A percentile compares a stretch with the other conserved stretches of the same genome.
phyloP scores from a whole-genome alignment of 345 rosid species.

The Leavenworthia alabamica region DNA sequence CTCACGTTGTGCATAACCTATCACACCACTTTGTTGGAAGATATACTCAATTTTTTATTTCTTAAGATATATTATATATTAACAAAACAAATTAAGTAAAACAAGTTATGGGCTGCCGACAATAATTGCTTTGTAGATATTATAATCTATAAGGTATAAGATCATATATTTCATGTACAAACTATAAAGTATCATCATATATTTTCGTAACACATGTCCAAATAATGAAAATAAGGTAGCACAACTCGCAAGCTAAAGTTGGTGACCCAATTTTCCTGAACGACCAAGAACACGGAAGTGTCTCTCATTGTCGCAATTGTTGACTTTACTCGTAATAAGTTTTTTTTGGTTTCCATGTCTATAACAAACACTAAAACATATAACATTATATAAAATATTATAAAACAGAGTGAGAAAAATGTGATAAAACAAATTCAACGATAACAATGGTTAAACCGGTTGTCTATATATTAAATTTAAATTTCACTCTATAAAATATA shows the following conservation, averaged over 20 bases:
- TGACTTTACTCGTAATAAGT: conserved; percentile 13
- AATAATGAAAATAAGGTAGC: neutral
- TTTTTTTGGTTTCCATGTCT: neutral
- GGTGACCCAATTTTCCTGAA: conserved; percentile 6
- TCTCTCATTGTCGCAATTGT: conserved; percentile 16
- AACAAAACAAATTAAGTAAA: neutral
- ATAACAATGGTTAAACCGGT: neutral
- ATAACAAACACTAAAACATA: neutral
- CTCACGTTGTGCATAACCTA: conserved; percentile 23
- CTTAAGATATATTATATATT: neutral
- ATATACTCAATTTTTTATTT: neutral
- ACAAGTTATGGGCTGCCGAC: conserved; percentile 29
- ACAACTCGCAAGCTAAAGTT: conserved; percentile 8
- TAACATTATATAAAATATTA: neutral
- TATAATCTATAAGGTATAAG: conserved; percentile 5
- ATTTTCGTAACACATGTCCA: neutral
- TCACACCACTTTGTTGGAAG: conserved; percentile 13
- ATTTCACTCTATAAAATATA: neutral
- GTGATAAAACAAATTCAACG: neutral
- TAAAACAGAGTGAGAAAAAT: neutral
- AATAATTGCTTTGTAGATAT: conserved; percentile 2
- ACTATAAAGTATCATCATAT: neutral
- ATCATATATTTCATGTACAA: neutral
- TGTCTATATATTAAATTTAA: neutral
- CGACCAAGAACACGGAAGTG: neutral